Base-by-base conservation (phyloP, 805 yeast genomes). In the Ogataea dorogensis region DNA sequence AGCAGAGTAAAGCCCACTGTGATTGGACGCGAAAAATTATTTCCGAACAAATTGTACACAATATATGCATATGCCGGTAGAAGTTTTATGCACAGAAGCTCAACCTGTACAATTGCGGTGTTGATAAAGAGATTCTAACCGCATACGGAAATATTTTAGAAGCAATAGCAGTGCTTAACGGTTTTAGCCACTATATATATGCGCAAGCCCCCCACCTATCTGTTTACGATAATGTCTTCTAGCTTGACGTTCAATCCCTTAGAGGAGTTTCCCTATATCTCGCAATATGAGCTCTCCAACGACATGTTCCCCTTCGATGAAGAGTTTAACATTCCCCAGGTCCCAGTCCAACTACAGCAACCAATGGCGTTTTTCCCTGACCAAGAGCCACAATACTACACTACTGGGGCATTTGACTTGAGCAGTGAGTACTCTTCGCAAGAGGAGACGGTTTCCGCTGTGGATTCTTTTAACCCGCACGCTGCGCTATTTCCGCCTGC, bases 401-500 rank as follows among this genome's bases (percentile, higher is more conserved):
- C 33, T 19, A 25, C 37, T 2, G 33, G 28, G 8, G 19, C 37
- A 13, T 31, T 30, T 17, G 47, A 43, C n/a, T 15, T 36, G 28
- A 31, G 27, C 28, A 41, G 46, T 17, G 50, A 36, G 24, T 34
- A 40, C 17, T 45, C 52, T 9, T 39, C 45, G 8, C 43, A 34
- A 16, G 47, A 40, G 17, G 52, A 45, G 11, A 26, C 38, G n/a
- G 24, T 33, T 26, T 17, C 40, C 19, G 21, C 40, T 9, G 27
- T 36, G 10, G 43, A 37, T 5, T 21, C 44, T 10, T 15, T 37
- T 14, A n/a, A 28, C 8, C 23, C 41, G 17, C 31, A 17, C 17
- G 28, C 29, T 16, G 44, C 43, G 24, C 29, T 54, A 27, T 58
- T 57, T 39, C 63, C 62, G 5, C 54, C 61, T 5, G 59, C 57